Conservation (phyloP, 2,329 filamentous ascomycete species). For the Bimuria novae-zelandiae region DNA sequence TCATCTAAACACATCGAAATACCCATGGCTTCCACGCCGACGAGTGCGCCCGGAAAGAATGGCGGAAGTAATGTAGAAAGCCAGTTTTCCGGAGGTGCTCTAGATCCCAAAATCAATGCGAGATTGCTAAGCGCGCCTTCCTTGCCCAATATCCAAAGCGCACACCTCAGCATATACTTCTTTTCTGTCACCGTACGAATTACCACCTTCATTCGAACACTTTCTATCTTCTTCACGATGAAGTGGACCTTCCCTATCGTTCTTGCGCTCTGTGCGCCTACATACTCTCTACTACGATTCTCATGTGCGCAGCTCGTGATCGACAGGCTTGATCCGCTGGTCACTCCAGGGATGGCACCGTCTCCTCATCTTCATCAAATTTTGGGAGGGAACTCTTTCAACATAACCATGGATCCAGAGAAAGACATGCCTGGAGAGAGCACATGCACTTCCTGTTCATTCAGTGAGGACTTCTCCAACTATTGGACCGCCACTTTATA, state of each 20-base stretch:
- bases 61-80: no score
- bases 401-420: conserved; percentile 47
- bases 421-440: conserved; percentile 34
- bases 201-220: no score
- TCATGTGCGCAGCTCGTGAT: neutral
- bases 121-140: no score
- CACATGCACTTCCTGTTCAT: conserved; percentile 51
- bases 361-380: conserved; percentile 49
- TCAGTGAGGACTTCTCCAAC: conserved; percentile 46
- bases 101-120: no score
- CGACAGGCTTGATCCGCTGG: conserved; percentile 11
- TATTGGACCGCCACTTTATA: conserved; percentile 39
- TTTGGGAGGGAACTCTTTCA: conserved; percentile 54
- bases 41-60: no score
- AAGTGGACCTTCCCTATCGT: neutral
- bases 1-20: no score
- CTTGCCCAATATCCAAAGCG: no score
- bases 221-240: no score
- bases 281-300: neutral
- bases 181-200: no score
- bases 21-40: no score
- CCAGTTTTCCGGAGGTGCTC: no score
- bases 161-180: no score
- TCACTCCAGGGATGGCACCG: conserved; percentile 44
- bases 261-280: neutral